phyloP scores from a whole-genome alignment of 2,329 filamentous ascomycete species.

The Tolypocladium nubicola region DNA sequence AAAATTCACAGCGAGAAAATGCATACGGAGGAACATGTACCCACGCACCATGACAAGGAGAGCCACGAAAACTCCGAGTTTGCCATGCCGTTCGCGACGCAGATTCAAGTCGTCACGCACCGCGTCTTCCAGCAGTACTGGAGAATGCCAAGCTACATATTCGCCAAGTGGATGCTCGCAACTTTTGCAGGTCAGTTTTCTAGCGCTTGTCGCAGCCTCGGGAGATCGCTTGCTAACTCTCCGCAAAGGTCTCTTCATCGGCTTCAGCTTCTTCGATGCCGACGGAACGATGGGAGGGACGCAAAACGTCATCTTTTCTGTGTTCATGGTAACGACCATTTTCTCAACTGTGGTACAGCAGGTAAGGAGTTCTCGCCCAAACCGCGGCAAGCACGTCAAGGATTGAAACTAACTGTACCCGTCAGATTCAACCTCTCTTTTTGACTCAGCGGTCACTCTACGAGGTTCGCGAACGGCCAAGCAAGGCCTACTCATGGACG shows the following conservation, averaged over 20 bases:
- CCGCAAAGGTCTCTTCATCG: constrained; percentile 52
- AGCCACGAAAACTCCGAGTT: constrained; percentile 49
- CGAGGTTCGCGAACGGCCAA: constrained; percentile 66
- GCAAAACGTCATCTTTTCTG: constrained; percentile 62
- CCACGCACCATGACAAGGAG: constrained; percentile 6
- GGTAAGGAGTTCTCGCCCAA: constrained; percentile 13
- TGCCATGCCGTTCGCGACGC: constrained; percentile 59
- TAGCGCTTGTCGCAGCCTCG: neutral
- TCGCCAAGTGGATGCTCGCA: constrained; percentile 57
- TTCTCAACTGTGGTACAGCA: constrained; percentile 62
- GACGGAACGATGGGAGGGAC: constrained; percentile 54
- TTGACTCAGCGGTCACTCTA: constrained; percentile 64
- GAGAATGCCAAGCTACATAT: constrained; percentile 69
- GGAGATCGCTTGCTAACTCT: neutral
- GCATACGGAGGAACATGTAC: constrained; percentile 6
- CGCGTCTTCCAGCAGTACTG: constrained; percentile 78
- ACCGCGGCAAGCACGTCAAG: too few species aligned
- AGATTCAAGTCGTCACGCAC: constrained; percentile 53
- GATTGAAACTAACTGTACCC: constrained; percentile 1
- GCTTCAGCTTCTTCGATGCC: constrained; percentile 56
- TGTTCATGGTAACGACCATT: constrained; percentile 68
- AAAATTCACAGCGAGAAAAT: constrained; percentile 43
- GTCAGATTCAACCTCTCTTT: constrained; percentile 62
- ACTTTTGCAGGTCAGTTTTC: constrained; percentile 29
- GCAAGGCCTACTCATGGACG: constrained; percentile 66